Evolutionary conservation across 1,139 yeast species (phyloP).

Genomic region (Pneumocystis sp.): DNA sequence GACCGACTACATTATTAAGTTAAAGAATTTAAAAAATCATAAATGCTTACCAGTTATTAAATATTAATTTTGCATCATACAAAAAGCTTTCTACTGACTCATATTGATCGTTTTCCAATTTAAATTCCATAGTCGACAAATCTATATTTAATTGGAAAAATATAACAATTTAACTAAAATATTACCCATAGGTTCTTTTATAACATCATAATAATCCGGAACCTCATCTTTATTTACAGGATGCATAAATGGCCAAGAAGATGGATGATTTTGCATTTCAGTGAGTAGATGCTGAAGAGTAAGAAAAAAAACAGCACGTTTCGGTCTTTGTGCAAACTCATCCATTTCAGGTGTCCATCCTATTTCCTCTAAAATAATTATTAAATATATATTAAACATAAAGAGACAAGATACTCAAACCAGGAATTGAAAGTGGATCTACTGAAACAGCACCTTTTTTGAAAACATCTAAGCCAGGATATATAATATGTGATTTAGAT

Average conservation of each 20-base stretch:
- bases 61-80: constrained; percentile 72
- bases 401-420: constrained; percentile 14
- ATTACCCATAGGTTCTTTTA: constrained; percentile 80
- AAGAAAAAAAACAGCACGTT: constrained; percentile 87
- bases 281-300: constrained; percentile 77
- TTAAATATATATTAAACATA: constrained; percentile 21
- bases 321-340: constrained; percentile 85
- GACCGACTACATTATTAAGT: constrained; percentile 35
- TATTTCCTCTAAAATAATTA: constrained; percentile 79
- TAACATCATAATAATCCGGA: constrained; percentile 88
- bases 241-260: constrained; percentile 96
- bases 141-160: constrained; percentile 28
- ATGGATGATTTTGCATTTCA: constrained; percentile 84
- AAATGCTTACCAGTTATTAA: constrained; percentile 42
- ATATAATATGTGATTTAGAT: constrained; percentile 62
- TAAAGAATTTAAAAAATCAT: neutral
- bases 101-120: constrained; percentile 82
- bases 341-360: constrained; percentile 99
- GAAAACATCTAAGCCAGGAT: constrained; percentile 70
- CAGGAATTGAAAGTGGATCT: constrained; percentile 35
- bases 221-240: constrained; percentile 93
- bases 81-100: constrained; percentile 81
- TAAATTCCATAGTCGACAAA: constrained; percentile 83
- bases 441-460: constrained; percentile 22
- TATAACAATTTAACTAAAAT: neutral